Percentiles rank a stretch among this genome's conserved stretches.
phyloP scores from a whole-genome alignment of 352 stramenopile genomes.

The Phytopythium mirpurense region DNA sequence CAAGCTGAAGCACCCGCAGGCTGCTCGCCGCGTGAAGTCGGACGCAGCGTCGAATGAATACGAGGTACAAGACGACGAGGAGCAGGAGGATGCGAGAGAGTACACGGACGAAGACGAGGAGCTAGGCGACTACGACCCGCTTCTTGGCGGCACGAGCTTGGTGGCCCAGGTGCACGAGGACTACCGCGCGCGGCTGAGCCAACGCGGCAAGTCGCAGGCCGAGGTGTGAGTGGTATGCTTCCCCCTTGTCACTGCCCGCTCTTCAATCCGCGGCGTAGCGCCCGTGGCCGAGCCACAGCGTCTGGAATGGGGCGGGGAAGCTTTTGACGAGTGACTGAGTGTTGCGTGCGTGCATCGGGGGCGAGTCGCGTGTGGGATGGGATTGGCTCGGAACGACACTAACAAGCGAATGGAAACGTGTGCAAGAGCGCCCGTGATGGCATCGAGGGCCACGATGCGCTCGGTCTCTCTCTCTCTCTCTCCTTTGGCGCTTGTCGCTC shows the following conservation, averaged over 20 bases:
- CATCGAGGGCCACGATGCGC: neutral
- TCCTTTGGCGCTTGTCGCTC: neutral
- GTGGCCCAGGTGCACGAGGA: constrained; percentile 72
- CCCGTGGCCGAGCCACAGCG: neutral
- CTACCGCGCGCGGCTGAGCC: constrained; percentile 66
- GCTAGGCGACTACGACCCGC: constrained; percentile 58
- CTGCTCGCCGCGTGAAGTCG: constrained; percentile 24
- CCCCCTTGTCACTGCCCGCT: neutral
- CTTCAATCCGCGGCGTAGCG: neutral
- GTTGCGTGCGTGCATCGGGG: neutral
- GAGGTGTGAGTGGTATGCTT: neutral
- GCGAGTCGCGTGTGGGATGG: neutral
- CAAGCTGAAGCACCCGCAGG: constrained; percentile 54
- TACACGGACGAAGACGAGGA: constrained; percentile 34
- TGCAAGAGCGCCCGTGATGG: neutral
- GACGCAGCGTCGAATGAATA: constrained; percentile 11
- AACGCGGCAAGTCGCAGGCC: constrained; percentile 16
- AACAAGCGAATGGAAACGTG: constrained; percentile 4
- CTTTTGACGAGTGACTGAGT: neutral
- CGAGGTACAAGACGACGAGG: constrained; percentile 13
- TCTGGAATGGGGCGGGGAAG: neutral
- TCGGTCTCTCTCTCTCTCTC: neutral
- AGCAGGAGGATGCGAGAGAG: constrained; percentile 13
- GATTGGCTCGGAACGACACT: neutral
- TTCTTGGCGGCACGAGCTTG: constrained; percentile 54